Evolutionary conservation across 2,329 filamentous ascomycete genomes (phyloP).

Genomic region (Pseudogymnoascus sp.): DNA sequence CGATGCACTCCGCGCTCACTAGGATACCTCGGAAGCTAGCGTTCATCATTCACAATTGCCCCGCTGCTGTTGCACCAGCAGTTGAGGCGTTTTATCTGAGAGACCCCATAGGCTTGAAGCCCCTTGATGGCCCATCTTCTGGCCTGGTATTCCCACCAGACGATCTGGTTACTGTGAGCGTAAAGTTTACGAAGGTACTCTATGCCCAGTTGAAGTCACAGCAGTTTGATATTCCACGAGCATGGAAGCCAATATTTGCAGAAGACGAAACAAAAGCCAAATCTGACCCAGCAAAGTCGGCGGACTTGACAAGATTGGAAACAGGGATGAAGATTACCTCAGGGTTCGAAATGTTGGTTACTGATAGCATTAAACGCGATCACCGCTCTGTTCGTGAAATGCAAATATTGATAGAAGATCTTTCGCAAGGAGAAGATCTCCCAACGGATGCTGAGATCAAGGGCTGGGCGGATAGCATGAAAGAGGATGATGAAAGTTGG

Average conservation of each 20-base stretch:
- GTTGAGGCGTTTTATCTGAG: slow-evolving; percentile 90
- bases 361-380: slow-evolving; percentile 59
- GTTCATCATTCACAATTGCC: slow-evolving; percentile 66
- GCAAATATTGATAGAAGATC: slow-evolving; percentile 65
- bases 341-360: slow-evolving; percentile 82
- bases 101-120: slow-evolving; percentile 68
- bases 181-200: slow-evolving; percentile 78
- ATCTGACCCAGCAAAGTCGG: slow-evolving; percentile 24
- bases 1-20: slow-evolving; percentile 67
- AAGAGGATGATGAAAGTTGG: slow-evolving; percentile 84
- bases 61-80: slow-evolving; percentile 71
- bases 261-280: slow-evolving; percentile 23
- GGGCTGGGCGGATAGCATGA: slow-evolving; percentile 53
- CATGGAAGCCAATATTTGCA: slow-evolving; percentile 37
- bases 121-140: slow-evolving; percentile 50
- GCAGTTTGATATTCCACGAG: slow-evolving; percentile 60
- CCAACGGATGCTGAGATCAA: slow-evolving; percentile 69
- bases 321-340: slow-evolving; percentile 84
- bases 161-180: slow-evolving; percentile 73
- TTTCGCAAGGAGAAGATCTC: slow-evolving; percentile 56
- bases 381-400: slow-evolving; percentile 68
- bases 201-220: slow-evolving; percentile 89
- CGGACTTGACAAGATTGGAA: slow-evolving; percentile 40
- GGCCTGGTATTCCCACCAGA: slow-evolving; percentile 61
- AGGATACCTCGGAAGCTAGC: slow-evolving; percentile 77